Evolutionary conservation across 345 rosid genomes (phyloP).

Genomic region (Gossypium thurberi): DNA sequence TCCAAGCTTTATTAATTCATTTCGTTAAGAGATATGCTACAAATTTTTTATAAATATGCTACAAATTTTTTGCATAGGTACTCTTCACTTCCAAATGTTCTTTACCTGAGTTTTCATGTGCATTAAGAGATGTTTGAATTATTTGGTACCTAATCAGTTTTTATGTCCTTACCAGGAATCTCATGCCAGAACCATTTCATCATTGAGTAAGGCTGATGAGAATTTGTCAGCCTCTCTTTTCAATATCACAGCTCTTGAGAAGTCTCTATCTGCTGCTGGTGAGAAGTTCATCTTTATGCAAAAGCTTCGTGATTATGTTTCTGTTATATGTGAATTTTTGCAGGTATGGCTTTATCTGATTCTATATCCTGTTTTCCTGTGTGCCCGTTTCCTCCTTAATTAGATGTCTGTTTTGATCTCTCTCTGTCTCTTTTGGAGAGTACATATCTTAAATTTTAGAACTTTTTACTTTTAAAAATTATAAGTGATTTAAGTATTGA

Average conservation of each 20-base stretch:
- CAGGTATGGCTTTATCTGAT: constrained; percentile 64
- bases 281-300: constrained; percentile 99
- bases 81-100: too few species aligned
- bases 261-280: constrained; percentile 73
- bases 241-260: constrained; percentile 70
- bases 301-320: constrained; percentile 91
- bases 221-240: constrained; percentile 76
- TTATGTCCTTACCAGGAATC: constrained; percentile 55
- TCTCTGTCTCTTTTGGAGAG: not conserved
- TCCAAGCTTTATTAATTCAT: not conserved
- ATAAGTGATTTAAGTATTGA: not conserved
- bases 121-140: not conserved
- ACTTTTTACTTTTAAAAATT: not conserved
- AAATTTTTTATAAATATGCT: too few species aligned
- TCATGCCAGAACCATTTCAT: constrained; percentile 52
- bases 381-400: not conserved
- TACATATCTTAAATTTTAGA: not conserved
- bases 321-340: constrained; percentile 93
- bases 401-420: not conserved
- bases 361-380: constrained; percentile 15
- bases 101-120: too few species aligned
- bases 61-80: too few species aligned
- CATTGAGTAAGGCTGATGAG: constrained; percentile 68
- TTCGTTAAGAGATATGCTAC: too few species aligned
- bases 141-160: not conserved